These are phyloP conservation scores for Lactarius pseudohatsudake DNA, from an alignment of 768 basidiomycete genomes.

Conservation along the genomic window DNA sequence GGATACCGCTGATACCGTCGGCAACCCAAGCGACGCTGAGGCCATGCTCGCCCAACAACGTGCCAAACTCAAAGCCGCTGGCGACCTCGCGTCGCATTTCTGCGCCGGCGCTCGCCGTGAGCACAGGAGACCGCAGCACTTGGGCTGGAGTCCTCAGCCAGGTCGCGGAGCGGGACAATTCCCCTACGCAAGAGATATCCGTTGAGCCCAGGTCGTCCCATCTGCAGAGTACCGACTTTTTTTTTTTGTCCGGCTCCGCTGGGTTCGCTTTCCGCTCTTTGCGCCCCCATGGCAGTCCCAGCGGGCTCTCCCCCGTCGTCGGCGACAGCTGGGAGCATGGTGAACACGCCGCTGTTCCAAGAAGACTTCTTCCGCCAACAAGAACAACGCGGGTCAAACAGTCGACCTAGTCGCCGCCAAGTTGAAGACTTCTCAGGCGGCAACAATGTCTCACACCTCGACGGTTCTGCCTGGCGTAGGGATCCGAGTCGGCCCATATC, in stretches of 20 bases:
- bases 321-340: constrained; percentile 93
- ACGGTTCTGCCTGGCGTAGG: not conserved
- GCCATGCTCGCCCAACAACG: constrained; percentile 55
- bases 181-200: constrained; percentile 59
- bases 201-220: constrained; percentile 35
- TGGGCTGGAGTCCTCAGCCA: constrained; percentile 78
- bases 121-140: constrained; percentile 52
- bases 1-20: constrained; percentile 61
- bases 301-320: constrained; percentile 37
- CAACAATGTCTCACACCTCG: too few species aligned
- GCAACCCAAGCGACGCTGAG: constrained; percentile 43
- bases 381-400: not conserved
- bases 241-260: constrained; percentile 41
- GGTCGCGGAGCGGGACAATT: constrained; percentile 72
- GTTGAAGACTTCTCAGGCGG: too few species aligned
- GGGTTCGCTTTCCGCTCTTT: constrained; percentile 55
- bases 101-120: constrained; percentile 71
- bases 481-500: too few species aligned
- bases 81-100: constrained; percentile 79
- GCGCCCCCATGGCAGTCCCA: constrained; percentile 41
- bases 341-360: constrained; percentile 93
- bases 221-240: constrained; percentile 89
- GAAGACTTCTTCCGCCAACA: constrained; percentile 40
- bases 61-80: constrained; percentile 77
- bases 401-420: too few species aligned